These are phyloP conservation scores for Roridomyces roridus DNA, from an alignment of 768 basidiomycete genomes.

Conservation along the genomic window DNA sequence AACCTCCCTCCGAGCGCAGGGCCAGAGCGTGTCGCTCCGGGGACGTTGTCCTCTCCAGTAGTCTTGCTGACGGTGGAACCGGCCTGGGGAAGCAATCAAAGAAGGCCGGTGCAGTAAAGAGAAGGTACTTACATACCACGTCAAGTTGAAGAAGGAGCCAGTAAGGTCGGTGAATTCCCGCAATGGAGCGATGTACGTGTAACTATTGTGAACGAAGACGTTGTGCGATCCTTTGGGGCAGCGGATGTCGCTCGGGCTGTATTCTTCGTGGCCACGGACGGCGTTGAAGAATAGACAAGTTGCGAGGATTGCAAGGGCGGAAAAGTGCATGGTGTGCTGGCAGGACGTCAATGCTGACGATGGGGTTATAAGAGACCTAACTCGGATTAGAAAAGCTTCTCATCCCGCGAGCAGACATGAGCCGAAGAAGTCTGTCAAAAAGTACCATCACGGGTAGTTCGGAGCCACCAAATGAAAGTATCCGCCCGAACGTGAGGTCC, in stretches of 20 bases:
- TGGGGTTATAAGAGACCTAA: too few species aligned
- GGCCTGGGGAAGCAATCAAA: neutral
- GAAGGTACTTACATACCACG: slow-evolving; percentile 18
- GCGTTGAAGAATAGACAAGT: neutral
- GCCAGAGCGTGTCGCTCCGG: slow-evolving; percentile 20
- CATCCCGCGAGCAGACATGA: too few species aligned
- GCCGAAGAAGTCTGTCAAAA: too few species aligned
- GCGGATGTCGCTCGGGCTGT: neutral
- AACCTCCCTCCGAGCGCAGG: neutral
- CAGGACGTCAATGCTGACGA: too few species aligned
- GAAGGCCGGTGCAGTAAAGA: neutral
- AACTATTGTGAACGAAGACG: slow-evolving; percentile 19
- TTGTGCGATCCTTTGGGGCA: neutral
- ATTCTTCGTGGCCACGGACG: neutral
- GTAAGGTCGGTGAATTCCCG: slow-evolving; percentile 11
- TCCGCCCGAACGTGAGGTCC: too few species aligned
- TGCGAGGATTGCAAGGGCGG: neutral
- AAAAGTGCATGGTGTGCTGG: neutral
- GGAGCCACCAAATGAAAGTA: too few species aligned
- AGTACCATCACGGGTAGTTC: too few species aligned
- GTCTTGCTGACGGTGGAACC: neutral
- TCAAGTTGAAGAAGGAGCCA: slow-evolving; percentile 13
- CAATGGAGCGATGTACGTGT: slow-evolving; percentile 12
- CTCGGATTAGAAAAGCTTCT: too few species aligned
- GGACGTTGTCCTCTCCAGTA: slow-evolving; percentile 17